Evolutionary conservation across 441 rosid genomes (phyloP).

Genomic region (Gossypium lobatum): DNA sequence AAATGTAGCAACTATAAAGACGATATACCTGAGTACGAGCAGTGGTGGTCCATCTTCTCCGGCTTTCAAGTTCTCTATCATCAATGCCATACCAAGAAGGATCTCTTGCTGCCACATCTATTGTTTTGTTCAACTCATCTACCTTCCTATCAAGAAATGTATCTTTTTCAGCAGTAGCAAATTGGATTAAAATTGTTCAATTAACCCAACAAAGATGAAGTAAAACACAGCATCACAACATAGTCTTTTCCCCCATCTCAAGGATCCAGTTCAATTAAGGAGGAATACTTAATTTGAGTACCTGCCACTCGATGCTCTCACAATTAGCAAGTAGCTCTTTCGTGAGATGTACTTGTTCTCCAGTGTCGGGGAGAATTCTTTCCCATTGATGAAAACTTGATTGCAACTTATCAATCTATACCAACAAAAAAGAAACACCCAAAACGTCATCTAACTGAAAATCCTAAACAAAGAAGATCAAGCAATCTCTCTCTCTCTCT

Average conservation of each 20-base stretch:
- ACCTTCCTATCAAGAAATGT: constrained; percentile 79
- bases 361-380: constrained; percentile 47
- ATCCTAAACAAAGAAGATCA: constrained; percentile 2
- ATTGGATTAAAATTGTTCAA: constrained; percentile 17
- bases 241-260: not conserved
- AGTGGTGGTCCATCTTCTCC: constrained; percentile 87
- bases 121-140: constrained; percentile 89
- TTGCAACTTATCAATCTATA: constrained; percentile 86
- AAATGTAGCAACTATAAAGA: constrained; percentile 1
- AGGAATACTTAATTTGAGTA: constrained; percentile 21
- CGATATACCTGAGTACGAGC: constrained; percentile 70
- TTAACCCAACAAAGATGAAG: not conserved
- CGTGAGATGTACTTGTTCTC: constrained; percentile 57
- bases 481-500: not conserved
- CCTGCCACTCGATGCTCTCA: constrained; percentile 98
- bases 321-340: constrained; percentile 70
- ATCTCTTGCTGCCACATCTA: constrained; percentile 84
- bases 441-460: constrained; percentile 4
- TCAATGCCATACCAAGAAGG: constrained; percentile 88
- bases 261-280: not conserved
- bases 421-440: constrained; percentile 9
- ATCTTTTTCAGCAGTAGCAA: constrained; percentile 37
- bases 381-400: constrained; percentile 89
- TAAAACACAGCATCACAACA: not conserved
- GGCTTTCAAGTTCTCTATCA: constrained; percentile 72